Conservation (phyloP, 176 grass and related monocot species). For the Sorghum bicolor region DNA sequence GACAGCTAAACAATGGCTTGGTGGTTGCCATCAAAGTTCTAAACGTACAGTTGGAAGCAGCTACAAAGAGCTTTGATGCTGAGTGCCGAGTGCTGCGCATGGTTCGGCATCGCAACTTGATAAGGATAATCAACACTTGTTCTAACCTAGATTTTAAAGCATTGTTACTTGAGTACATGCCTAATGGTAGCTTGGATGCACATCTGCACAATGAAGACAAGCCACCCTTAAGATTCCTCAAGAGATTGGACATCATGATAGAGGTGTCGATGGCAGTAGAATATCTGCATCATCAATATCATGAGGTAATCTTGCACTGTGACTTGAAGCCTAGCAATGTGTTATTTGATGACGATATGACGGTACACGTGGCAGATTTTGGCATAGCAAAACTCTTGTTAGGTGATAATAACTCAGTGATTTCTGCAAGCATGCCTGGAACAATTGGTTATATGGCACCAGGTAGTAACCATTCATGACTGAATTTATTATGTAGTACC, state of each 20-base stretch:
- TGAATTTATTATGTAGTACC: background rate
- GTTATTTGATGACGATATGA: background rate
- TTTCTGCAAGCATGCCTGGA: background rate
- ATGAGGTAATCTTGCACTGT: background rate
- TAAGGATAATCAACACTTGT: background rate
- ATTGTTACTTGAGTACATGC: background rate
- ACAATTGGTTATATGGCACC: background rate
- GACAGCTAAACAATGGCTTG: background rate
- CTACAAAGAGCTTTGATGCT: background rate
- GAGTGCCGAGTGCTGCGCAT: background rate
- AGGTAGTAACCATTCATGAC: background rate
- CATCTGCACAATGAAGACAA: background rate
- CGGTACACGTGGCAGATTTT: background rate
- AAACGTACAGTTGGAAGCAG: background rate
- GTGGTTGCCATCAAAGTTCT: background rate
- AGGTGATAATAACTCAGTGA: background rate
- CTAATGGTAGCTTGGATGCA: background rate
- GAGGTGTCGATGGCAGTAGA: background rate
- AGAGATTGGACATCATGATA: background rate
- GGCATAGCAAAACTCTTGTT: background rate
- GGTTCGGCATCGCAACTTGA: background rate
- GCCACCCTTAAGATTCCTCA: background rate
- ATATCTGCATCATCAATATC: background rate
- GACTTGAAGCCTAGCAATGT: background rate
- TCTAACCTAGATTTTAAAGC: background rate